These are phyloP conservation scores for Phytophthora aleatoria DNA, from an alignment of 352 stramenopile genomes.

Conservation along the genomic window DNA sequence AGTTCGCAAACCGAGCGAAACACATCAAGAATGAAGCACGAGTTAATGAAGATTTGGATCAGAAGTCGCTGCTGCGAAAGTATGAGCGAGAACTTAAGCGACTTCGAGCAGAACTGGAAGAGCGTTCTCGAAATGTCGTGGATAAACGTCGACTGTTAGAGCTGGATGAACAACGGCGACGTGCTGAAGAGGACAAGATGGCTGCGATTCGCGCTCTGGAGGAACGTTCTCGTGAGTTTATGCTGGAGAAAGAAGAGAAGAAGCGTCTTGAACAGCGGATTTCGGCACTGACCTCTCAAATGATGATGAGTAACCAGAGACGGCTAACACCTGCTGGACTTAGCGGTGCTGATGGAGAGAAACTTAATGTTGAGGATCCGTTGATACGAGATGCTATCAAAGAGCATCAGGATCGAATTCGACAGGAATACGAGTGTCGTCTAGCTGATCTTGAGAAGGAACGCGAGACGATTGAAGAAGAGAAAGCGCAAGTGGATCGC, in stretches of 20 bases:
- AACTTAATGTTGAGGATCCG: constrained; percentile 73
- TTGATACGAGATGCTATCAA: constrained; percentile 85
- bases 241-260: constrained; percentile 96
- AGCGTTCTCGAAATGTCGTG: constrained; percentile 93
- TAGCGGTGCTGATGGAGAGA: constrained; percentile 23
- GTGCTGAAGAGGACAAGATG: constrained; percentile 95
- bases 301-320: constrained; percentile 87
- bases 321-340: constrained; percentile 21
- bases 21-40: constrained; percentile 92
- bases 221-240: constrained; percentile 91
- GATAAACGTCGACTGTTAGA: constrained; percentile 93
- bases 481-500: constrained; percentile 95
- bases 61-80: constrained; percentile 93
- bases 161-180: constrained; percentile 85
- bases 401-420: constrained; percentile 90
- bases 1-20: constrained; percentile 94
- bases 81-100: constrained; percentile 96
- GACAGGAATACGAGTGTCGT: constrained; percentile 91
- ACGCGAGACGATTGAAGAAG: constrained; percentile 93
- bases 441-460: constrained; percentile 94
- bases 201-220: constrained; percentile 92
- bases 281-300: constrained; percentile 91
- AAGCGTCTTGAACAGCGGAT: constrained; percentile 94
- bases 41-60: constrained; percentile 94
- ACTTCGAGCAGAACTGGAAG: constrained; percentile 91